Evolutionary conservation across 176 grass and related monocot species (phyloP).

Genomic region (Coix lacrymajobi): DNA sequence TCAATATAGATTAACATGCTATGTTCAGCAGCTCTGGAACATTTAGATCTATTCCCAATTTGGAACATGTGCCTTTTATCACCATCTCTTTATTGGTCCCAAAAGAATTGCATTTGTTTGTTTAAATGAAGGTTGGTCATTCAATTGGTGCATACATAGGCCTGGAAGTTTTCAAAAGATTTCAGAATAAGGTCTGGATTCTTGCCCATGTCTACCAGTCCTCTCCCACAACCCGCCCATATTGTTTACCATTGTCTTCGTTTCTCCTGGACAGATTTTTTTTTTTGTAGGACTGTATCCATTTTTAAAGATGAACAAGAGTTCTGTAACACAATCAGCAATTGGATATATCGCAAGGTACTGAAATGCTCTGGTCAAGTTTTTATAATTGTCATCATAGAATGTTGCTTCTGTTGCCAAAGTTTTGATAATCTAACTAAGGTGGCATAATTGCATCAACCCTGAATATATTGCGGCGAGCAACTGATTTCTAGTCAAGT

Average conservation of each 20-base stretch:
- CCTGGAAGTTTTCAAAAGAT: constrained; percentile 75
- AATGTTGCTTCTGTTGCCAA: background rate
- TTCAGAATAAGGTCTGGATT: constrained; percentile 58
- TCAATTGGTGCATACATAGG: constrained; percentile 89
- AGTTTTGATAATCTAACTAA: constrained; percentile 16
- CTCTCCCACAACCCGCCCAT: background rate
- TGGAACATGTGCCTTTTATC: background rate
- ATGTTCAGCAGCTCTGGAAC: background rate
- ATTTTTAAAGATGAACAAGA: constrained; percentile 84
- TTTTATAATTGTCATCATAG: constrained; percentile 21
- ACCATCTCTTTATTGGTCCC: background rate
- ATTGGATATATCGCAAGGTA: constrained; percentile 76
- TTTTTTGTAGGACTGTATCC: constrained; percentile 79
- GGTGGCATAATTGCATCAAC: background rate
- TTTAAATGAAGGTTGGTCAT: constrained; percentile 74
- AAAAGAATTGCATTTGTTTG: background rate
- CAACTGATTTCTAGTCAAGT: background rate
- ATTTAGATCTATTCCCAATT: background rate
- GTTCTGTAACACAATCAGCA: constrained; percentile 55
- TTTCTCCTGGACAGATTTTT: constrained; percentile 54
- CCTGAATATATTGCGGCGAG: background rate
- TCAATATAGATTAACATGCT: background rate
- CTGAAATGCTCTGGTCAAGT: constrained; percentile 8
- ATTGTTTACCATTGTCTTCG: constrained; percentile 20
- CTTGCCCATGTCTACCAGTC: background rate